These are phyloP conservation scores for Aspergillus wentii DNA, from an alignment of 495 filamentous ascomycete species.

Conservation along the genomic window DNA sequence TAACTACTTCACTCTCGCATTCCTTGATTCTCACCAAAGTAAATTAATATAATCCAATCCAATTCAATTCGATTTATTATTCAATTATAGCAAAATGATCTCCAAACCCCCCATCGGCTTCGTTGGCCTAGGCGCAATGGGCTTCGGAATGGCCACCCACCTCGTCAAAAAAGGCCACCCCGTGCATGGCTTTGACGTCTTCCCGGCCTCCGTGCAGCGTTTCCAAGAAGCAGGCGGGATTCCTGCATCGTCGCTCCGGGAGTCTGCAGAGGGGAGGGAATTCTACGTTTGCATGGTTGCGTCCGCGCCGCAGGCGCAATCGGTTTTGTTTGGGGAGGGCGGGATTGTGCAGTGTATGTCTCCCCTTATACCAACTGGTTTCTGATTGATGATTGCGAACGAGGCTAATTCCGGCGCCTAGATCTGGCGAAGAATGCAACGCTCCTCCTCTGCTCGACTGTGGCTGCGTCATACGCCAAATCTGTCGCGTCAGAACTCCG, in stretches of 20 bases:
- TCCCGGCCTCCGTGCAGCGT: slow-evolving; percentile 62
- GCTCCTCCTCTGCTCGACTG: slow-evolving; percentile 71
- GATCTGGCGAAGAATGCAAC: slow-evolving; percentile 53
- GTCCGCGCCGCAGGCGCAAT: slow-evolving; percentile 62
- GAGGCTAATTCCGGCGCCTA: no score
- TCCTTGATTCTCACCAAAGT: background rate
- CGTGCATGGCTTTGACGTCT: slow-evolving; percentile 75
- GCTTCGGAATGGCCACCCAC: slow-evolving; percentile 79
- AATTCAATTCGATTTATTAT: background rate
- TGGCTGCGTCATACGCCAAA: slow-evolving; percentile 61
- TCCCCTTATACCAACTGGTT: background rate
- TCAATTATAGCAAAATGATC: slow-evolving; percentile 9
- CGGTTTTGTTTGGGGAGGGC: slow-evolving; percentile 58
- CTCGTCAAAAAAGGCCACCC: slow-evolving; percentile 63
- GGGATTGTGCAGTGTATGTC: slow-evolving; percentile 44
- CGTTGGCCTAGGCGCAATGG: slow-evolving; percentile 85
- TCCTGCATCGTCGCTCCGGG: slow-evolving; percentile 55
- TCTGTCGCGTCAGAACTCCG: slow-evolving; percentile 52
- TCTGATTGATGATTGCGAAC: background rate
- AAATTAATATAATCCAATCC: background rate
- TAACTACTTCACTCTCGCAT: background rate
- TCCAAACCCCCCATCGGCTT: slow-evolving; percentile 61
- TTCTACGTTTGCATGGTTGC: slow-evolving; percentile 79
- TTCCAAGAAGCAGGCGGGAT: slow-evolving; percentile 64
- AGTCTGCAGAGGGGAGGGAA: slow-evolving; percentile 54